Conservation (phyloP, 371 early-diverging fungal genomes). For the Blakeslea trispora region DNA sequence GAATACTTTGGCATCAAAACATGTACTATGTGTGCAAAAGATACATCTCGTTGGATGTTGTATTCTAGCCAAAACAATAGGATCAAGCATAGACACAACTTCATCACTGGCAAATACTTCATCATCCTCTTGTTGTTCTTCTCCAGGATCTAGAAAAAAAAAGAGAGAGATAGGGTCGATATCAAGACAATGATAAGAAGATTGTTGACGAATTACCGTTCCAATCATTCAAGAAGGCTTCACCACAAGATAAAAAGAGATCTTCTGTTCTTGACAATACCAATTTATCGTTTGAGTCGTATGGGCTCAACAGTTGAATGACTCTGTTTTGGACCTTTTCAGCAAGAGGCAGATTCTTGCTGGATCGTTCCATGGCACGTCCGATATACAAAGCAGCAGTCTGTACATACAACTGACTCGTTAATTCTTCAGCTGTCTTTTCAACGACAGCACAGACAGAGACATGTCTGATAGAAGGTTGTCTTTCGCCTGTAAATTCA, state of each 20-base stretch:
- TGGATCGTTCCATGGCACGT: conserved; percentile 22
- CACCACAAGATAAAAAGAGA: conserved; percentile 22
- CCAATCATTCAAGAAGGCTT: conserved; percentile 20
- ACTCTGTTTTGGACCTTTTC: conserved; percentile 23
- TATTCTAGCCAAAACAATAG: conserved; percentile 31
- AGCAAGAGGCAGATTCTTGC: conserved; percentile 10
- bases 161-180: too few species aligned
- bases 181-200: too few species aligned
- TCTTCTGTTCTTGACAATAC: conserved; percentile 14
- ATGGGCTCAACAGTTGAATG: conserved; percentile 12
- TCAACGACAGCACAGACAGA: conserved; percentile 37
- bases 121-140: conserved; percentile 21
- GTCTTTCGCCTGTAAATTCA: conserved; percentile 11
- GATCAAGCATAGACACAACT: conserved; percentile 36
- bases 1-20: conserved; percentile 37
- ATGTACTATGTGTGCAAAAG: conserved; percentile 41
- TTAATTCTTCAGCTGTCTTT: conserved; percentile 33
- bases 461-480: conserved; percentile 17
- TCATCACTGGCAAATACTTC: conserved; percentile 32
- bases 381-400: conserved; percentile 27
- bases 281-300: conserved; percentile 17
- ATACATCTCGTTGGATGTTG: conserved; percentile 42
- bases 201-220: too few species aligned
- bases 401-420: conserved; percentile 31
- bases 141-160: background rate